Evolutionary conservation across 768 basidiomycete species (phyloP), one percentile per base, ranked within the genome.

Genomic region (Lanmaoa pseudosensibilis): DNA sequence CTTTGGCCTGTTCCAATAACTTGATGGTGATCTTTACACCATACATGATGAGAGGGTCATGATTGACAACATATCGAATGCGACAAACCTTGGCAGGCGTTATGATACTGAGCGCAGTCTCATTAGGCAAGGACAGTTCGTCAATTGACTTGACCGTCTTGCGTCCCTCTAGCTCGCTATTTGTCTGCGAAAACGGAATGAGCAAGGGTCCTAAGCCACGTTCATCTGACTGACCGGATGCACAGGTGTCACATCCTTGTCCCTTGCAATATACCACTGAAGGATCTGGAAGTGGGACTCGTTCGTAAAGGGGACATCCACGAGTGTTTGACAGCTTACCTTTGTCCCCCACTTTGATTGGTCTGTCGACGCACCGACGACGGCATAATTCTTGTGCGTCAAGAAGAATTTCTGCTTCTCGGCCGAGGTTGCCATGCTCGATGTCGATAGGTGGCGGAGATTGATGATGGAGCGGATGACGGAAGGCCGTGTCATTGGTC

Each of bases 281-380:
- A 92, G 74, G 43, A 92, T 83, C 90, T 91, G 52, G 49, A n/a
- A 39, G 43, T 48, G 39, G 46, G 48, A 19, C 10, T 18, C 19
- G 8, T 48, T 47, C 25, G 44, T 27, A 34, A 38, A 33, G 34
- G 53, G 11, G 30, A 27, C 19, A 11, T 18, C 3, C 25, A 15
- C 12, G 34, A 10, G 36, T 0, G n/a, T 23, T n/a, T 5, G 1
- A 3, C 7, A 11, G 25, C 70, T 34, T 40, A 78, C 91, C 79
- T 84, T 89, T 52, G 88, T 90, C 32, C 92, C 92, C 67, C 77
- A 90, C 75, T 93, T 94, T 54, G 75, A 76, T 64, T 82, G 78
- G 71, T 93, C 87, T 59, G 85, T 92, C 43, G 89, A 92, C 5
- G 90, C 90, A 23, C 92, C 92, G 15, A 91, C 83, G 27, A 94